phyloP scores from a whole-genome alignment of 805 yeast genomes.

The Starmerella vitae region DNA sequence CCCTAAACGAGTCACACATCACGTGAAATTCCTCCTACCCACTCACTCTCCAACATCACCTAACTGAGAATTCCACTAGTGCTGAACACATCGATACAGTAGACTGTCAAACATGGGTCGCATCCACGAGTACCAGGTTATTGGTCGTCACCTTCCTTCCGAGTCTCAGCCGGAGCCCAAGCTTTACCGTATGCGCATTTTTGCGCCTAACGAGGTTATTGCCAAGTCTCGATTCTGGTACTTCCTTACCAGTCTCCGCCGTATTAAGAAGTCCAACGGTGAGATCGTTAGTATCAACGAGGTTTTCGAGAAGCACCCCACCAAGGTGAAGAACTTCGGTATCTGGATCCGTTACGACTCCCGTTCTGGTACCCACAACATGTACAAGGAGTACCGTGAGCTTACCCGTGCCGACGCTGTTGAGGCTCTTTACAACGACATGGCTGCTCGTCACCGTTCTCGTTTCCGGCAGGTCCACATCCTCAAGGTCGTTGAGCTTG shows the following conservation, averaged over 20 bases:
- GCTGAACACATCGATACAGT: slow-evolving; percentile 1
- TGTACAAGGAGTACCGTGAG: slow-evolving; percentile 99
- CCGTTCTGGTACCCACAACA: slow-evolving; percentile 99
- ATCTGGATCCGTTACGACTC: slow-evolving; percentile 99
- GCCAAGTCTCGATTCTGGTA: slow-evolving; percentile 99
- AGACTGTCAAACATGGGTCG: slow-evolving; percentile 49
- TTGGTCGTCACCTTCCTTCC: slow-evolving; percentile 99
- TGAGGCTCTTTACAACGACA: slow-evolving; percentile 96
- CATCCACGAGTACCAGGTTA: slow-evolving; percentile 98
- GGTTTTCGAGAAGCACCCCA: slow-evolving; percentile 90
- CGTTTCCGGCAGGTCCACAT: slow-evolving; percentile 99
- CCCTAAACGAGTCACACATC: slow-evolving; percentile 5
- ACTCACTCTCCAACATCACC: slow-evolving; percentile 3
- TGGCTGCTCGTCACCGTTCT: slow-evolving; percentile 99
- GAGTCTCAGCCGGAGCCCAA: slow-evolving; percentile 98
- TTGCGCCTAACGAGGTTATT: slow-evolving; percentile 96
- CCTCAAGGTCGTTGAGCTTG: slow-evolving; percentile 98
- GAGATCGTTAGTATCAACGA: slow-evolving; percentile 89
- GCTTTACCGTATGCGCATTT: slow-evolving; percentile 99
- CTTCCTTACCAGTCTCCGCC: slow-evolving; percentile 97
- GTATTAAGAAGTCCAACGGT: slow-evolving; percentile 99
- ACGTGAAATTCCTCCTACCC: slow-evolving; percentile 10
- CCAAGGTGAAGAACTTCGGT: slow-evolving; percentile 99
- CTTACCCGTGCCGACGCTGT: slow-evolving; percentile 98
- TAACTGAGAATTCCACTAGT: slow-evolving; percentile 3